Conservation (phyloP, 805 yeast genomes). For the Teunomyces stri region DNA sequence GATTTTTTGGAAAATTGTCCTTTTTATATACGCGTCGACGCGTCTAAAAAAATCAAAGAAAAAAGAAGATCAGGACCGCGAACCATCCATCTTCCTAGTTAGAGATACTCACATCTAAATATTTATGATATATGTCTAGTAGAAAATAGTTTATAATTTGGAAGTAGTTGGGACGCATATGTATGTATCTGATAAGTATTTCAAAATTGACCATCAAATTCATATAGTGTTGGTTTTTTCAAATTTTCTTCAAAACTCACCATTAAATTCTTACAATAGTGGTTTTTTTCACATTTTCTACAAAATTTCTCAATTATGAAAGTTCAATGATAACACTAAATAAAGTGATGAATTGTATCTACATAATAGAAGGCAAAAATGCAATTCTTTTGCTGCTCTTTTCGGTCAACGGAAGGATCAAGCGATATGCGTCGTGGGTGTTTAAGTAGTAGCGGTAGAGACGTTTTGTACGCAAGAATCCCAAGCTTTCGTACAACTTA, state of each 20-base stretch:
- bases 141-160: too few relatives aligned
- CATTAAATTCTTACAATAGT: too few relatives aligned
- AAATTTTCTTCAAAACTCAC: too few relatives aligned
- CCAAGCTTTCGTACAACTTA: constrained; percentile 67
- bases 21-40: not conserved
- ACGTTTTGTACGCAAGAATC: constrained; percentile 71
- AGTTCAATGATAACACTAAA: too few relatives aligned
- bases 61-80: not conserved
- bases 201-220: too few relatives aligned
- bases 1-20: not conserved
- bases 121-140: too few relatives aligned
- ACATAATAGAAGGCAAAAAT: constrained; percentile 25
- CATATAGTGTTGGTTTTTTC: too few relatives aligned
- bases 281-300: too few relatives aligned
- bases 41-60: not conserved
- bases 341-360: not conserved
- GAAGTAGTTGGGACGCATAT: too few relatives aligned
- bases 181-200: too few relatives aligned
- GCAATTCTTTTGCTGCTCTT: constrained; percentile 48
- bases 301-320: not conserved
- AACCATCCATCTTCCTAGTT: not conserved
- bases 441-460: constrained; percentile 85
- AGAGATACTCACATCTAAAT: too few relatives aligned
- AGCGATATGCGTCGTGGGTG: constrained; percentile 88
- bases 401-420: constrained; percentile 76